phyloP scores from a whole-genome alignment of 768 basidiomycete species.

The Boletus rubropictus region DNA sequence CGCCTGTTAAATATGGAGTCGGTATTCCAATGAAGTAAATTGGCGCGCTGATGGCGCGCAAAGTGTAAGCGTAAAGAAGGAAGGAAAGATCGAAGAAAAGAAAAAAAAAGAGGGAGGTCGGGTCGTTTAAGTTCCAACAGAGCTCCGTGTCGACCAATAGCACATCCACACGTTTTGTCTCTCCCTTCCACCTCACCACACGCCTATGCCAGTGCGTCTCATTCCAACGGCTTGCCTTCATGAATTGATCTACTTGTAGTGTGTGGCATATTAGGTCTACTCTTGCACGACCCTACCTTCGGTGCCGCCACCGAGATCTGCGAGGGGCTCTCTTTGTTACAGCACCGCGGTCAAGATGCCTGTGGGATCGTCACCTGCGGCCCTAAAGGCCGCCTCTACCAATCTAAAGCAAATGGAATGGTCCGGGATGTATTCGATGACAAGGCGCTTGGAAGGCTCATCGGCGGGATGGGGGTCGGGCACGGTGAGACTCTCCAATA shows the following conservation, averaged over 20 bases:
- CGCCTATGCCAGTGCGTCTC: constrained; percentile 26
- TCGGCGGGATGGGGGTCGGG: constrained; percentile 96
- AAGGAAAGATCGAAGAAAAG: no score
- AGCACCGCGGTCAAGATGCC: constrained; percentile 97
- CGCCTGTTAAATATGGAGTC: no score
- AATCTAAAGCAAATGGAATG: constrained; percentile 99
- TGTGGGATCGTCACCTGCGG: constrained; percentile 97
- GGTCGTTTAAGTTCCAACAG: no score
- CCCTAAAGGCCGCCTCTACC: constrained; percentile 89
- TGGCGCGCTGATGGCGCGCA: no score
- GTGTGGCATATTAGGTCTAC: constrained; percentile 91
- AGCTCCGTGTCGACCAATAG: neutral
- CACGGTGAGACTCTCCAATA: constrained; percentile 58
- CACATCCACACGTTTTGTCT: constrained; percentile 7
- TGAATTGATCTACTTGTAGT: constrained; percentile 35
- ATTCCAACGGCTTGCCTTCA: neutral
- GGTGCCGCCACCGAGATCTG: constrained; percentile 84
- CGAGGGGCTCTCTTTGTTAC: constrained; percentile 91
- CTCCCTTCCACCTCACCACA: constrained; percentile 1
- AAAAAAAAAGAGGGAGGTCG: no score
- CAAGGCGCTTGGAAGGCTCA: constrained; percentile 64
- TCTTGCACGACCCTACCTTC: constrained; percentile 69
- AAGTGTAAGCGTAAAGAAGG: no score
- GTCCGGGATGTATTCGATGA: constrained; percentile 94
- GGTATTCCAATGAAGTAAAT: no score